Evolutionary conservation across 805 yeast species (phyloP).

Genomic region (Ogataea glucozyma): DNA sequence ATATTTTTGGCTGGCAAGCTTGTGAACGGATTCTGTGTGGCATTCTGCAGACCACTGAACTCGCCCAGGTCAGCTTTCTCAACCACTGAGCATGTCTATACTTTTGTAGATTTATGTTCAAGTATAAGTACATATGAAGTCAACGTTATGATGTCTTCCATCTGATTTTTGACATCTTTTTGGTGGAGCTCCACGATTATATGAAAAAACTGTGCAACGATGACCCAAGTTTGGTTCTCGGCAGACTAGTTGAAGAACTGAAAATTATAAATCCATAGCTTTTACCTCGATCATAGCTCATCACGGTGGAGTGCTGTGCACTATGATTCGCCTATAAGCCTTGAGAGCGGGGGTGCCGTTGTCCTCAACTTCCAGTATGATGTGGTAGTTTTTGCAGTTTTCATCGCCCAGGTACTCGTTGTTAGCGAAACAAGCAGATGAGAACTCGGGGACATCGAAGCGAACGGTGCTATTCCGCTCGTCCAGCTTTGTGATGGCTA

Average conservation of each 20-base stretch:
- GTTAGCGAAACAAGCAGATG: conserved; percentile 9
- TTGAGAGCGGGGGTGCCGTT: conserved; percentile 13
- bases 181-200: no score
- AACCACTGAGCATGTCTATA: background rate
- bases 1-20: conserved; percentile 44
- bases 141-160: no score
- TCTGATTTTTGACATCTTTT: no score
- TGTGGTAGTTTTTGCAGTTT: conserved; percentile 25
- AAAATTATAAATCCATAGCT: no score
- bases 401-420: conserved; percentile 9
- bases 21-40: conserved; percentile 45
- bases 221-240: background rate
- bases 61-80: conserved; percentile 26
- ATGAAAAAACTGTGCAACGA: no score
- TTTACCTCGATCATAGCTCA: no score
- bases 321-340: conserved; percentile 19
- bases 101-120: no score
- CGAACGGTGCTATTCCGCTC: conserved; percentile 18
- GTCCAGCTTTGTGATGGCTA: conserved; percentile 14
- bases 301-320: conserved; percentile 11
- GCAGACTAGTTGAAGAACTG: background rate
- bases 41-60: conserved; percentile 42
- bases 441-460: conserved; percentile 17
- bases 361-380: conserved; percentile 26
- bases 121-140: no score